A percentile compares a stretch with the other conserved stretches of the same genome.
phyloP scores from a whole-genome alignment of 495 filamentous ascomycete genomes.

The Glutinoglossum americanum region DNA sequence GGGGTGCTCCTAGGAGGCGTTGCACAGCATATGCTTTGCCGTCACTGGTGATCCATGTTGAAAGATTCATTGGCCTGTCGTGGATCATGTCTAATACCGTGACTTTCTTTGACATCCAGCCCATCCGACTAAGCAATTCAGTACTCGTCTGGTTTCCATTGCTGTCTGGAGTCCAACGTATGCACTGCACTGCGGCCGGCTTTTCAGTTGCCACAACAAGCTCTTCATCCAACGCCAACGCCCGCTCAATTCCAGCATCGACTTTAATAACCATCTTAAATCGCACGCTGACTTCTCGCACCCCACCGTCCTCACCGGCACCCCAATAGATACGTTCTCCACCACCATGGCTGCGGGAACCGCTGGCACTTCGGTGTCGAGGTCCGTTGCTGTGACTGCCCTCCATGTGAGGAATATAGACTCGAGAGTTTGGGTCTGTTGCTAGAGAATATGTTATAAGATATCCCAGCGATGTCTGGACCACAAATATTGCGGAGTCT shows the following conservation, averaged over 20 bases:
- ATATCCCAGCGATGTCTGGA: conserved; percentile 75
- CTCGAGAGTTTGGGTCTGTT: conserved; percentile 57
- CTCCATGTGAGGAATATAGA: conserved; percentile 67
- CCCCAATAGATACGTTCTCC: conserved; percentile 32
- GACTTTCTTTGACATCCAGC: conserved; percentile 58
- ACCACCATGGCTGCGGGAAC: conserved; percentile 30
- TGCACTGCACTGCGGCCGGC: conserved; percentile 87
- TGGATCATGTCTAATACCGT: conserved; percentile 72
- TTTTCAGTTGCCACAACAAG: conserved; percentile 84
- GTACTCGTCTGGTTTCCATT: conserved; percentile 71
- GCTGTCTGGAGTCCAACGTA: conserved; percentile 74
- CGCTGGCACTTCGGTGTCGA: conserved; percentile 11
- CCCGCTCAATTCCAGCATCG: conserved; percentile 76
- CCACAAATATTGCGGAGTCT: conserved; percentile 73
- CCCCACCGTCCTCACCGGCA: conserved; percentile 53
- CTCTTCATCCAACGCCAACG: conserved; percentile 82
- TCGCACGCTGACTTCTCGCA: conserved; percentile 66
- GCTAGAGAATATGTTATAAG: conserved; percentile 87
- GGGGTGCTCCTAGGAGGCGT: conserved; percentile 17
- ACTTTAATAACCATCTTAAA: conserved; percentile 98
- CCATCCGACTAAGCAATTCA: conserved; percentile 70
- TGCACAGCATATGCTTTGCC: conserved; percentile 88
- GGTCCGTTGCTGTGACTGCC: conserved; percentile 16
- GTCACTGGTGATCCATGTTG: conserved; percentile 80
- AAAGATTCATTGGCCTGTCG: conserved; percentile 91